Percentiles rank a stretch among this genome's conserved stretches.
These are phyloP conservation scores for Penicillium concentricum DNA, from an alignment of 2,329 filamentous ascomycete genomes.

Conservation along the genomic window DNA sequence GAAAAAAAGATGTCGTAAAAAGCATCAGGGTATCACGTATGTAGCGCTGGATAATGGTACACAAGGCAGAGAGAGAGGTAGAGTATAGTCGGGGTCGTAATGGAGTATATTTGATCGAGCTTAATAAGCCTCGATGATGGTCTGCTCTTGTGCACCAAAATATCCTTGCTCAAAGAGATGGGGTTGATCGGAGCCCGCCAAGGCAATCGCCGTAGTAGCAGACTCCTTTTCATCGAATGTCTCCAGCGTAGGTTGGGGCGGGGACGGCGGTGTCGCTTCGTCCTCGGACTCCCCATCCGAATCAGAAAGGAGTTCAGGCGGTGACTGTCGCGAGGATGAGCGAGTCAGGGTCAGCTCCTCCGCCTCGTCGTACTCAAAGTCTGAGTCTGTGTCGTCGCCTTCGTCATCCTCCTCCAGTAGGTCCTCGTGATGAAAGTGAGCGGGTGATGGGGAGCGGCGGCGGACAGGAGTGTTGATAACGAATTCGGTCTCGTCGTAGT, in stretches of 20 bases:
- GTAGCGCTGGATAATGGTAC: slow-evolving; percentile 17
- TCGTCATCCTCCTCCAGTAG: slow-evolving; percentile 34
- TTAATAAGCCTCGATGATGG: slow-evolving; percentile 50
- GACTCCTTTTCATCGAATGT: slow-evolving; percentile 61
- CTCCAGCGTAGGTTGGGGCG: slow-evolving; percentile 56
- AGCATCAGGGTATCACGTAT: slow-evolving; percentile 25
- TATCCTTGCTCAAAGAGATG: slow-evolving; percentile 51
- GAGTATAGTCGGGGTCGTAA: slow-evolving; percentile 1
- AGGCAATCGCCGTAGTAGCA: slow-evolving; percentile 42
- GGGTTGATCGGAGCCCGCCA: slow-evolving; percentile 37
- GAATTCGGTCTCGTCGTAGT: slow-evolving; percentile 42
- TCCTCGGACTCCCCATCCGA: slow-evolving; percentile 67
- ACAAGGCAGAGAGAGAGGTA: slow-evolving; percentile 16
- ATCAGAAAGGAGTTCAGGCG: slow-evolving; percentile 70
- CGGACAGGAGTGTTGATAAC: slow-evolving; percentile 39
- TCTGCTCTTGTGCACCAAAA: slow-evolving; percentile 47
- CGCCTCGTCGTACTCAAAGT: slow-evolving; percentile 56
- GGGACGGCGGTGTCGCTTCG: slow-evolving; percentile 70
- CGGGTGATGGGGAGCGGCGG: slow-evolving; percentile 33
- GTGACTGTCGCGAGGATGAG: slow-evolving; percentile 64
- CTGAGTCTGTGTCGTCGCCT: slow-evolving; percentile 53
- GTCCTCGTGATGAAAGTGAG: slow-evolving; percentile 30
- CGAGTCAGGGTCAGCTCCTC: slow-evolving; percentile 69
- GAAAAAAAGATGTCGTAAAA: slow-evolving; percentile 9
- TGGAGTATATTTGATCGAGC: background rate